Conservation (phyloP, 202 grass and related monocot genomes). For the Carex arenaria region DNA sequence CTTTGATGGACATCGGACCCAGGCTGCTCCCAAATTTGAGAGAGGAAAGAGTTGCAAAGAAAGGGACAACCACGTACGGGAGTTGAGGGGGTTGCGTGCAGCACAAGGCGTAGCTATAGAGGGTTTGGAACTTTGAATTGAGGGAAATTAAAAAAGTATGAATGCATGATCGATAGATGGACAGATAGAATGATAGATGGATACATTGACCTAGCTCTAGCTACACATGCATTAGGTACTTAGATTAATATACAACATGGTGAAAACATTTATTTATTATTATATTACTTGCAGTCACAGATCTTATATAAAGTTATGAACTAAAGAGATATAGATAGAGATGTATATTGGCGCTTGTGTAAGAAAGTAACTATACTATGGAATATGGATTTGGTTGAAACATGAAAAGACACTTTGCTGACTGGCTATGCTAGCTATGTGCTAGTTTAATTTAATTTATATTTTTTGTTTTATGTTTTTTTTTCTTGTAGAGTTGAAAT, state of each 20-base stretch:
- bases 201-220: neutral
- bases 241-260: neutral
- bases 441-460: neutral
- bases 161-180: constrained; percentile 13
- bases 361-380: neutral
- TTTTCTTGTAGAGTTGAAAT: too few species aligned
- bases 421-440: neutral
- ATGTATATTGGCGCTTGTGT: neutral
- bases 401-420: neutral
- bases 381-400: neutral
- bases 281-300: neutral
- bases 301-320: too few species aligned
- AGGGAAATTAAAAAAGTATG: neutral
- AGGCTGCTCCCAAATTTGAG: too few species aligned
- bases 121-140: neutral
- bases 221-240: neutral
- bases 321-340: too few species aligned
- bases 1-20: too few species aligned
- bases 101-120: constrained; percentile 1
- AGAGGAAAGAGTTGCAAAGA: neutral
- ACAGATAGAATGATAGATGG: constrained; percentile 26
- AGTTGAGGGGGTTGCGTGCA: neutral
- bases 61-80: neutral
- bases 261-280: neutral
- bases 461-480: too few species aligned